These are phyloP conservation scores for Diphasiastrum complanatum DNA, from an alignment of 83 land plant species.

Conservation along the genomic window DNA sequence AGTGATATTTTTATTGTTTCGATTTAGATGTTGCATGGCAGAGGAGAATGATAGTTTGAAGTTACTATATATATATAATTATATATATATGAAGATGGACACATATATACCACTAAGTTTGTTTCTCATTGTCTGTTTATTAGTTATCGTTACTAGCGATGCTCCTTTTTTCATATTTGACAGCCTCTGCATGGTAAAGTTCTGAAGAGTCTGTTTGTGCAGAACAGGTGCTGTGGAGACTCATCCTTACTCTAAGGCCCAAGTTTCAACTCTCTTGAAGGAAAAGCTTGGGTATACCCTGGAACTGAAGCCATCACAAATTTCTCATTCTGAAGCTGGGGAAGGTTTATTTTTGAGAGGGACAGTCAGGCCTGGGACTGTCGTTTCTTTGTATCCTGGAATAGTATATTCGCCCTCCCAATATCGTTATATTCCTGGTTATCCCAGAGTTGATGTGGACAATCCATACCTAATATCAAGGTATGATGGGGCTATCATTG, in stretches of 20 bases:
- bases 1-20: too few relatives aligned
- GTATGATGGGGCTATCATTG: slow-evolving; percentile 74
- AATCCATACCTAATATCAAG: slow-evolving; percentile 80
- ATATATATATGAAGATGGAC: too few relatives aligned
- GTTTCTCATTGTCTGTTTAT: too few relatives aligned
- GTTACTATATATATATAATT: too few relatives aligned
- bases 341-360: slow-evolving; percentile 65
- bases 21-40: too few relatives aligned
- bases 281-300: slow-evolving; percentile 59
- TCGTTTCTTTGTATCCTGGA: slow-evolving; percentile 86
- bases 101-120: too few relatives aligned
- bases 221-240: slow-evolving; percentile 63
- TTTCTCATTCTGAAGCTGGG: slow-evolving; percentile 75
- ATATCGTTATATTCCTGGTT: slow-evolving; percentile 80
- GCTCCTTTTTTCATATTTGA: too few relatives aligned
- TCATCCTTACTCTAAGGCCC: slow-evolving; percentile 34
- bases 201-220: too few relatives aligned
- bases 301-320: slow-evolving; percentile 55
- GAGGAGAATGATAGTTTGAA: too few relatives aligned
- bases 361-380: slow-evolving; percentile 58
- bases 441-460: slow-evolving; percentile 69
- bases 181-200: too few relatives aligned
- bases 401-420: slow-evolving; percentile 76
- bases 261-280: slow-evolving; percentile 47
- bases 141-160: too few relatives aligned